Conservation (phyloP, 148 eudicot species). For the Vaccinium darrowii region DNA sequence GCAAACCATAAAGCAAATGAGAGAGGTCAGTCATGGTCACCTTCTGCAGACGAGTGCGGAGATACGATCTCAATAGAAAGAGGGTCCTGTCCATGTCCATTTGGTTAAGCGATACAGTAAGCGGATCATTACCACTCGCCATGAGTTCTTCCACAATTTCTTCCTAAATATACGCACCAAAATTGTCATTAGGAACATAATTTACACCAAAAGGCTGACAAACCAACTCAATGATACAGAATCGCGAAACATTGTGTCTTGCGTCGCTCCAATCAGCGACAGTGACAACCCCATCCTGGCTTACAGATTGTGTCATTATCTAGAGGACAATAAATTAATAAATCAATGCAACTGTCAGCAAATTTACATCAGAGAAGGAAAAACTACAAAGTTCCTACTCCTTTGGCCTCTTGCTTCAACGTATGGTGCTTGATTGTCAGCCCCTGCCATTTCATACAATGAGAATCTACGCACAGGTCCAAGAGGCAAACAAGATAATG, state of each 20-base stretch:
- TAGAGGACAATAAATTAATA: not conserved
- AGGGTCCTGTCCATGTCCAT: conserved; percentile 86
- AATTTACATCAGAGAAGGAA: not conserved
- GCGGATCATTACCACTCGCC: conserved; percentile 63
- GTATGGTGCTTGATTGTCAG: not conserved
- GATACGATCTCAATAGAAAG: conserved; percentile 75
- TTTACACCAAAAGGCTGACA: not conserved
- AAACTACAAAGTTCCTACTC: not conserved
- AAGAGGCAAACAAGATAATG: not conserved
- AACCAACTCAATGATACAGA: not conserved
- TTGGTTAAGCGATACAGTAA: conserved; percentile 81
- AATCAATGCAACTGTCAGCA: not conserved
- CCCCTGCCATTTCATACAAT: not conserved
- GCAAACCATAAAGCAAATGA: not conserved
- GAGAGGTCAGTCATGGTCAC: conserved; percentile 26
- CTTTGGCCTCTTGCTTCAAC: not conserved
- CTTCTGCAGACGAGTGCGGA: conserved; percentile 88
- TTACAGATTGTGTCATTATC: not conserved
- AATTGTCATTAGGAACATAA: not conserved
- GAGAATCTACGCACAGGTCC: not conserved
- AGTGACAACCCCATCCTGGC: not conserved
- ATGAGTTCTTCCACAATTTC: conserved; percentile 65
- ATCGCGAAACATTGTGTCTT: not conserved
- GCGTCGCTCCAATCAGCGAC: not conserved
- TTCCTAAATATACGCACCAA: conserved; percentile 44